phyloP scores from a whole-genome alignment of 441 rosid genomes.

The Erodium texanum region DNA sequence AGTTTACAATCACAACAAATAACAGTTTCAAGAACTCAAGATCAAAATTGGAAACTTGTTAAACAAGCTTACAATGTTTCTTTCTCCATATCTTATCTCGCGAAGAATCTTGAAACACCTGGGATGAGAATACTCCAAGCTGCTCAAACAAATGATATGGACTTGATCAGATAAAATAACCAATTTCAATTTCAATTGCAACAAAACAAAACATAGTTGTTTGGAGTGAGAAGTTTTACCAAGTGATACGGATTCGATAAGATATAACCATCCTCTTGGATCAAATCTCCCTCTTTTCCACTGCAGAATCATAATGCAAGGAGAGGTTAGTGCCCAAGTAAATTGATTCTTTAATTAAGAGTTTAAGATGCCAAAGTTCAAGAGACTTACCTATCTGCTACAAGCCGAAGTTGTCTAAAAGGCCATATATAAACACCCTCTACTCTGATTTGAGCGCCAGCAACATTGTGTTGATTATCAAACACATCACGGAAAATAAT shows the following conservation, averaged over 20 bases:
- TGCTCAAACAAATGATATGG: slow-evolving; percentile 28
- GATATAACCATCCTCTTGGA: slow-evolving; percentile 78
- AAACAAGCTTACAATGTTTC: slow-evolving; percentile 49
- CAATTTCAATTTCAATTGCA: background rate
- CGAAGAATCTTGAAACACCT: slow-evolving; percentile 89
- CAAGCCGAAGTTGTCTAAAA: slow-evolving; percentile 93
- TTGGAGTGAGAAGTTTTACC: slow-evolving; percentile 39
- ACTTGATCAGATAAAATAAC: background rate
- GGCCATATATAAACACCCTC: slow-evolving; percentile 99
- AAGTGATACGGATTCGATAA: slow-evolving; percentile 87
- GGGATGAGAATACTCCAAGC: slow-evolving; percentile 98
- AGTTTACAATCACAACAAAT: slow-evolving; percentile 14
- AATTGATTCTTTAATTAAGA: background rate
- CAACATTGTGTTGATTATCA: slow-evolving; percentile 79
- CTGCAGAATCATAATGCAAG: slow-evolving; percentile 33
- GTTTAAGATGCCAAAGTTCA: background rate
- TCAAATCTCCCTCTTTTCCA: slow-evolving; percentile 65
- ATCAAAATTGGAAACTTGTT: slow-evolving; percentile 13
- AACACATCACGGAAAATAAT: slow-evolving; percentile 91
- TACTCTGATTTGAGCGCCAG: slow-evolving; percentile 84
- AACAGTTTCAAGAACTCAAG: slow-evolving; percentile 4
- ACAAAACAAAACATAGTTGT: background rate
- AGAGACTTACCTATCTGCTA: slow-evolving; percentile 68
- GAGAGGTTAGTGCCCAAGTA: slow-evolving; percentile 9
- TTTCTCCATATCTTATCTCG: slow-evolving; percentile 67